Evolutionary conservation across 345 rosid species (phyloP).

Genomic region (Rhizophora mangle): DNA sequence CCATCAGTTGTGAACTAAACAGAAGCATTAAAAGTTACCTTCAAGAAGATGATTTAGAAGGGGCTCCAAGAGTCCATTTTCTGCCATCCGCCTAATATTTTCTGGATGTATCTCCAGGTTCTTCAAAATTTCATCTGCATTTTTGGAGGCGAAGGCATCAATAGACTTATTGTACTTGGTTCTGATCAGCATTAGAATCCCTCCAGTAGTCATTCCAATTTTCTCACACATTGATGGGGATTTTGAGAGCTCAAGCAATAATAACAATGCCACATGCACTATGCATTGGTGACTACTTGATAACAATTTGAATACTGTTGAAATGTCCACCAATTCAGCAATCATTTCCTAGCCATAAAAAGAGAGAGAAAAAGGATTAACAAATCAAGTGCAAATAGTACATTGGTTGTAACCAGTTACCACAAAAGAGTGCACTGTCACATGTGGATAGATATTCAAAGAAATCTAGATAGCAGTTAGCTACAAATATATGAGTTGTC

Average conservation of each 20-base stretch:
- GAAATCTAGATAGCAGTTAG: no score
- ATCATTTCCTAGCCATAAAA: conserved; percentile 47
- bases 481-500: no score
- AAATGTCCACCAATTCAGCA: conserved; percentile 40
- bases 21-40: conserved; percentile 41
- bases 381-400: neutral
- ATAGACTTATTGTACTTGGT: conserved; percentile 42
- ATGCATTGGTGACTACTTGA: conserved; percentile 60
- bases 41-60: conserved; percentile 61
- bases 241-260: conserved; percentile 71
- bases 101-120: conserved; percentile 53
- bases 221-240: conserved; percentile 43
- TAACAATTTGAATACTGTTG: conserved; percentile 49
- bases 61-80: conserved; percentile 76
- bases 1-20: neutral
- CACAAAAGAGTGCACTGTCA: neutral
- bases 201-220: conserved; percentile 62
- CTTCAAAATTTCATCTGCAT: conserved; percentile 55
- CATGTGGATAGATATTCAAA: neutral
- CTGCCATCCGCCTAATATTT: conserved; percentile 85
- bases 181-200: conserved; percentile 72
- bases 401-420: neutral
- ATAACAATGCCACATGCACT: conserved; percentile 47
- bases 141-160: conserved; percentile 55
- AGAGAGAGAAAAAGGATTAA: neutral